A percentile compares a stretch with the other conserved stretches of the same genome.
phyloP scores from a whole-genome alignment of 805 yeast genomes.

The Kluyveromyces aestuarii region DNA sequence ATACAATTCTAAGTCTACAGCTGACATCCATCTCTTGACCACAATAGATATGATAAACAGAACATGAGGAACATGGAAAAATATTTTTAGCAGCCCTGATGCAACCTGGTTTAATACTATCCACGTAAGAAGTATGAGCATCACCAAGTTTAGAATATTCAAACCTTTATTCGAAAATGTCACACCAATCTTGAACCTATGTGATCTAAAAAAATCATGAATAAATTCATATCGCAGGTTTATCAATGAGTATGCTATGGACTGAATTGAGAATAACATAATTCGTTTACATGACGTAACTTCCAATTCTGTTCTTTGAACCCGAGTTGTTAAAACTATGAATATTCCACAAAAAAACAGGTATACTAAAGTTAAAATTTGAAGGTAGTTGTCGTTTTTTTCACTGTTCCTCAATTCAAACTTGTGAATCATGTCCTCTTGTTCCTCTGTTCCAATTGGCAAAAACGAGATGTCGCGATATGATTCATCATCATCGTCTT shows the following conservation, averaged over 20 bases:
- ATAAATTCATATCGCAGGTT: conserved; percentile 19
- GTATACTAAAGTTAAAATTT: conserved; percentile 13
- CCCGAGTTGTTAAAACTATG: conserved; percentile 14
- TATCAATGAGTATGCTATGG: conserved; percentile 20
- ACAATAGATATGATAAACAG: conserved; percentile 13
- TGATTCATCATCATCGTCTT: conserved; percentile 5
- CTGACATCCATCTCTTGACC: conserved; percentile 15
- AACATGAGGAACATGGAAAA: conserved; percentile 19
- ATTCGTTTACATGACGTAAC: conserved; percentile 1
- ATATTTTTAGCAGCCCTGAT: conserved; percentile 5
- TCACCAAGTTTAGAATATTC: conserved; percentile 13
- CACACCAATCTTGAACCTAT: not conserved
- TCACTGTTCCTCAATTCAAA: conserved; percentile 16
- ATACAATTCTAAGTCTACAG: conserved; percentile 16
- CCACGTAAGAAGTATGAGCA: conserved; percentile 22
- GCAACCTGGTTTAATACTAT: conserved; percentile 14
- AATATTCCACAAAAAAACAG: conserved; percentile 18
- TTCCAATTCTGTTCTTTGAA: conserved; percentile 5
- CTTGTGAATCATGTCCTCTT: conserved; percentile 22
- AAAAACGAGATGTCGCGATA: conserved; percentile 8
- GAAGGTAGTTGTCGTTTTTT: conserved; percentile 14
- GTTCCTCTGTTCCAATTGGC: conserved; percentile 27
- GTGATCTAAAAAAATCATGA: conserved; percentile 14
- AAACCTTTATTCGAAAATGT: conserved; percentile 11
- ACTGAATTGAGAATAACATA: conserved; percentile 10